Evolutionary conservation across 257 asterid genomes (phyloP).

Genomic region (Gentiana macrophylla): DNA sequence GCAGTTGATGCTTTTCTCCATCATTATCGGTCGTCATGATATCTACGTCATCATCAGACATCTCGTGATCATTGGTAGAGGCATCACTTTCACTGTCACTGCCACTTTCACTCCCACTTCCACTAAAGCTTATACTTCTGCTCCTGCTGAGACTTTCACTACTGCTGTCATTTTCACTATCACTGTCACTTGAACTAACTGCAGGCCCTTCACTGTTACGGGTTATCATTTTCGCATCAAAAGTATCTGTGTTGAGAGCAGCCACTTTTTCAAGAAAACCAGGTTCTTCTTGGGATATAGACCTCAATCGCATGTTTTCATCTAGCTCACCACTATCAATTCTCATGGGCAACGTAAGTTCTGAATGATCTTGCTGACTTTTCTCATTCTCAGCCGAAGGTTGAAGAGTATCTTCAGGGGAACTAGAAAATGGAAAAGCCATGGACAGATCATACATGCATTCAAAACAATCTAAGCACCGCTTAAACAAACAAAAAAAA

Average conservation of each 20-base stretch:
- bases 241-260: constrained; percentile 34
- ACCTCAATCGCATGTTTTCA: constrained; percentile 36
- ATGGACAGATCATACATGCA: constrained; percentile 1
- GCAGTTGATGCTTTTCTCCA: constrained; percentile 39
- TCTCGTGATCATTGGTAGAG: constrained; percentile 79
- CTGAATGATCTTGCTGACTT: constrained; percentile 37
- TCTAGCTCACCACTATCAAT: constrained; percentile 32
- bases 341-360: constrained; percentile 27
- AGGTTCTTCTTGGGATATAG: constrained; percentile 30
- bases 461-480: neutral
- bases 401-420: constrained; percentile 44
- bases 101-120: constrained; percentile 64
- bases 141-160: constrained; percentile 62
- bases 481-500: no score
- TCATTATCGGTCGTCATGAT: constrained; percentile 70
- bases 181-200: constrained; percentile 65
- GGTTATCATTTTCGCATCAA: constrained; percentile 34
- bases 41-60: constrained; percentile 89
- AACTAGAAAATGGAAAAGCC: constrained; percentile 32
- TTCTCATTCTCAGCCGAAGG: constrained; percentile 33
- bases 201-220: constrained; percentile 40
- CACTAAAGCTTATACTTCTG: constrained; percentile 62
- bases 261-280: constrained; percentile 33
- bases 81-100: constrained; percentile 85
- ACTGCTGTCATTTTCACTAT: constrained; percentile 59